Evolutionary conservation across 2,329 filamentous ascomycete genomes (phyloP).

Genomic region (Xylogone sp.): DNA sequence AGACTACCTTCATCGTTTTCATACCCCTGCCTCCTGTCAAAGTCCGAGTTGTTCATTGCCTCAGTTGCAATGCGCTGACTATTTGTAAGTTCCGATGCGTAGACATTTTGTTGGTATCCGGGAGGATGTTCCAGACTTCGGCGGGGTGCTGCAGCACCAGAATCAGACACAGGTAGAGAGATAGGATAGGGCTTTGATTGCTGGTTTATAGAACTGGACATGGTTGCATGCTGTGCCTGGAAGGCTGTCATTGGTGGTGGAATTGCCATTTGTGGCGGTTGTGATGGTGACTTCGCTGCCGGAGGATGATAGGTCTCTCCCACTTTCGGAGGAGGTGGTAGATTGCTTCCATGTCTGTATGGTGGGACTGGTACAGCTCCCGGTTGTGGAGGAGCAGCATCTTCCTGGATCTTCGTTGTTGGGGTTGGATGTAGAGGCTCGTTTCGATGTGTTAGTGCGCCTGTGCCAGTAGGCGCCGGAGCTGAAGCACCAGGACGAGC

Average conservation of each 20-base stretch:
- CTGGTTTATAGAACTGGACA: constrained; percentile 37
- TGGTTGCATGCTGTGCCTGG: constrained; percentile 39
- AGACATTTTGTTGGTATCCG: constrained; percentile 54
- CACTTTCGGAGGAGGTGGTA: constrained; percentile 50
- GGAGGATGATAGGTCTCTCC: constrained; percentile 40
- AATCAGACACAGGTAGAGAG: constrained; percentile 10
- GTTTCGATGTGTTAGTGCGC: constrained; percentile 28
- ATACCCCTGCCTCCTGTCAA: neutral
- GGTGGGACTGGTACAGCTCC: constrained; percentile 48
- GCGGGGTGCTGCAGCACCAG: constrained; percentile 5
- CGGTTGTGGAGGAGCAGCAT: constrained; percentile 53
- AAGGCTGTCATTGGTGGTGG: constrained; percentile 41
- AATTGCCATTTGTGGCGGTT: constrained; percentile 48
- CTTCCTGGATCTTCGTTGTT: constrained; percentile 31
- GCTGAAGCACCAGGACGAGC: constrained; percentile 47
- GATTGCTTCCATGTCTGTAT: constrained; percentile 23
- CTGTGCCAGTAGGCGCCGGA: constrained; percentile 34
- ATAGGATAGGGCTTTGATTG: constrained; percentile 21
- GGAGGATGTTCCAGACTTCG: constrained; percentile 27
- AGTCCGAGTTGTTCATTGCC: constrained; percentile 6
- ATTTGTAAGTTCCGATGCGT: constrained; percentile 47
- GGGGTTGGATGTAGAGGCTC: constrained; percentile 38
- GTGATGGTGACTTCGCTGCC: constrained; percentile 27
- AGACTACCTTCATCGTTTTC: constrained; percentile 39
- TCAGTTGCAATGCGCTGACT: constrained; percentile 34